Evolutionary conservation across 2,329 filamentous ascomycete species (phyloP).

Genomic region (Hypoxylon sp.): DNA sequence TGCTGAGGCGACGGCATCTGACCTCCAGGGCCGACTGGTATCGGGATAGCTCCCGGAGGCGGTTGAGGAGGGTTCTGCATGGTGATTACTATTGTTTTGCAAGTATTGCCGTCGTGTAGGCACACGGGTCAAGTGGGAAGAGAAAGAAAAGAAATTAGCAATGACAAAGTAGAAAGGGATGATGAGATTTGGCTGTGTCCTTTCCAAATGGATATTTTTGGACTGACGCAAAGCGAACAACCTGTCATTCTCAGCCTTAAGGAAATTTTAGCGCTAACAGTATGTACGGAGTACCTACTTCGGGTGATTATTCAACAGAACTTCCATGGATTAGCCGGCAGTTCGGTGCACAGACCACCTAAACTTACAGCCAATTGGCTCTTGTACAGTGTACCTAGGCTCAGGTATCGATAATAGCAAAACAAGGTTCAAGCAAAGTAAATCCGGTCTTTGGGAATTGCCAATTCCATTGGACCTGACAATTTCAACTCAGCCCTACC

Average conservation of each 20-base stretch:
- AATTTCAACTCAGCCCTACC: constrained; percentile 18
- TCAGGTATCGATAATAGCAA: constrained; percentile 4
- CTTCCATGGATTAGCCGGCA: constrained; percentile 33
- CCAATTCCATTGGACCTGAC: constrained; percentile 6
- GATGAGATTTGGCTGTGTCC: constrained; percentile 26
- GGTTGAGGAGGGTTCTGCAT: constrained; percentile 50
- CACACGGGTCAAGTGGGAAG: background rate
- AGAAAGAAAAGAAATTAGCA: constrained; percentile 22
- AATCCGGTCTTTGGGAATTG: constrained; percentile 3
- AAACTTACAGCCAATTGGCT: background rate
- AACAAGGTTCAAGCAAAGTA: background rate
- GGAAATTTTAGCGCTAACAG: constrained; percentile 36
- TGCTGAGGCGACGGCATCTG: constrained; percentile 83
- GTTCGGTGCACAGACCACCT: constrained; percentile 20
- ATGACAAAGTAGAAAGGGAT: constrained; percentile 24
- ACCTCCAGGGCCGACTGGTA: constrained; percentile 53
- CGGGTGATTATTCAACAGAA: constrained; percentile 30
- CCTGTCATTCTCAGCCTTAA: constrained; percentile 52
- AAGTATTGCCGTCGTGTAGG: constrained; percentile 1
- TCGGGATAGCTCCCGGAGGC: constrained; percentile 54
- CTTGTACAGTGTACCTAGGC: too few species aligned
- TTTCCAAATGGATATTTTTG: constrained; percentile 31
- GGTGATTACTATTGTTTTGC: constrained; percentile 19
- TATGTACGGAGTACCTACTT: constrained; percentile 24
- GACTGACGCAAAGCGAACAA: constrained; percentile 46